Evolutionary conservation across 2,329 filamentous ascomycete species (phyloP), one percentile per base, ranked within the genome.

Genomic region (Gaeumannomyces sp.): DNA sequence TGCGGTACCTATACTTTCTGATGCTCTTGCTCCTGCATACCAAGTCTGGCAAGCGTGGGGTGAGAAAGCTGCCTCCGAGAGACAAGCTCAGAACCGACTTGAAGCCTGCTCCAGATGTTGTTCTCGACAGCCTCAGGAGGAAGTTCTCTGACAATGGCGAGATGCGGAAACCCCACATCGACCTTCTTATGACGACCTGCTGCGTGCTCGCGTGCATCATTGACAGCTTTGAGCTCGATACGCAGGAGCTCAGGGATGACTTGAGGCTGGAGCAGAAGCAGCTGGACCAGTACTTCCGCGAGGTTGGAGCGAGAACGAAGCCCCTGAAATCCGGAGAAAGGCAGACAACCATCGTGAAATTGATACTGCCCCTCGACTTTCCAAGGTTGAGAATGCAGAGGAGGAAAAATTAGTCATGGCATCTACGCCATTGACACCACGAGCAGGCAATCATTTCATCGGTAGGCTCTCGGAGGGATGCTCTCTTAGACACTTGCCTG

Each of bases 301-400:
- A 94, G 75, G 87, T 95, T 68, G 92, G 92, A 28, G 91, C 88
- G 35, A 85, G 82, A 70, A 81, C 91, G 35, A 85, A 83, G 73
- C 78, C 81, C 69, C 81, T 84, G 65, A 82, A 87, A 69, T 84
- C 83, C 38, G 85, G 85, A 65, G 86, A 87, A 67, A 83, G 77
- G 66, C 75, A 75, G 65, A 71, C 76, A 35, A 77, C 83, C 66
- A 78, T 93, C 62, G 93, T 90, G 16, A 87, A 87, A 70, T 78
- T 98, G 71, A 85, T 83, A 70, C 76, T 97, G 67, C 95, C 95
- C 3, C 79, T 97, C 60, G 83, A 88, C 66, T 97, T 97, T 74
- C 95, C 94, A 1, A 93, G 89, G 78, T 71, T 77, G 68, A 64
- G 53, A 38, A 50, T 59, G 62, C 56, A 35, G 11, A 58, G 57